These are phyloP conservation scores for Fermentozyma sake DNA, from an alignment of 1,139 yeast genomes.

Conservation along the genomic window DNA sequence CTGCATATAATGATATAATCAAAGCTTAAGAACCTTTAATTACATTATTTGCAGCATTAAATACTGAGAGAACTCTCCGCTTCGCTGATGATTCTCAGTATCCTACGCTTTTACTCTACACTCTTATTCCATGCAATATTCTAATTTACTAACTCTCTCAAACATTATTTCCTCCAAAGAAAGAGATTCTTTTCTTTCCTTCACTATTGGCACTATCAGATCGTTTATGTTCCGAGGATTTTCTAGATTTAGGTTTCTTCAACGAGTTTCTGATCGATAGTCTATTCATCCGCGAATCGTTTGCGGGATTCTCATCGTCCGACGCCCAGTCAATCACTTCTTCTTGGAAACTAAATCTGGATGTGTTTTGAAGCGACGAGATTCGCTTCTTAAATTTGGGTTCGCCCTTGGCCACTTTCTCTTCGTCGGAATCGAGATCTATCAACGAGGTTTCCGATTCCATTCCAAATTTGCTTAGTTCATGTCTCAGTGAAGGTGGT, in stretches of 20 bases:
- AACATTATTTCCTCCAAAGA: constrained; percentile 21
- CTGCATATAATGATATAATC: no score
- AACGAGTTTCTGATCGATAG: constrained; percentile 40
- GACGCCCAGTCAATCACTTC: constrained; percentile 47
- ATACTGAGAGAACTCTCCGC: no score
- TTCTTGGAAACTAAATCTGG: constrained; percentile 35
- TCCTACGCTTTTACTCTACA: no score
- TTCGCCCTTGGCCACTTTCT: constrained; percentile 12
- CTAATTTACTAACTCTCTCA: no score
- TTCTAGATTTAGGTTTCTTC: constrained; percentile 30
- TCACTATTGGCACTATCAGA: constrained; percentile 28
- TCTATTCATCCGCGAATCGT: constrained; percentile 37
- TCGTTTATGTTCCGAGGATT: constrained; percentile 31
- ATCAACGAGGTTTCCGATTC: constrained; percentile 26
- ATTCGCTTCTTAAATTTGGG: constrained; percentile 29
- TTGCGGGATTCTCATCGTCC: constrained; percentile 42
- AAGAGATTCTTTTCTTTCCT: constrained; percentile 26
- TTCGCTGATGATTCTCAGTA: no score
- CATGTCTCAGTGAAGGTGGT: constrained; percentile 18
- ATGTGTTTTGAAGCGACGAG: constrained; percentile 28
- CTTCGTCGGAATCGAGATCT: constrained; percentile 28
- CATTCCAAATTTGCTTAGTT: constrained; percentile 8
- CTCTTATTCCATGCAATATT: no score
- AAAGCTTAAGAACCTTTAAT: no score
- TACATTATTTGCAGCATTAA: no score